A percentile compares a stretch with the other conserved stretches of the same genome.
These are phyloP conservation scores for Geotrichum reessii DNA, from an alignment of 1,139 yeast genomes.

Conservation along the genomic window DNA sequence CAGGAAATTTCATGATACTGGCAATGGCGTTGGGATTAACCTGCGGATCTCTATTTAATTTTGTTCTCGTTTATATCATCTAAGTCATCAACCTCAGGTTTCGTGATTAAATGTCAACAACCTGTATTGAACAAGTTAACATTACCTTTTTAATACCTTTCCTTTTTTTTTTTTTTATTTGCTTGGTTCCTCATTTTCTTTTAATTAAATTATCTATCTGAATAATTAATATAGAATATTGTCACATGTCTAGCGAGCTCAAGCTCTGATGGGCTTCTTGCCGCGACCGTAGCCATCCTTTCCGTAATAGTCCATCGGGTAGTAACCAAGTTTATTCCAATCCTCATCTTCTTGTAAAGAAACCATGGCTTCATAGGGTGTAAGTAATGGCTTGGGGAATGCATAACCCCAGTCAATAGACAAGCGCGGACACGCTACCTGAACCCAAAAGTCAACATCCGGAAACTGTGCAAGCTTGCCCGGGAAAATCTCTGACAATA, in stretches of 20 bases:
- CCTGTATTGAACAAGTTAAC: background rate
- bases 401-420: constrained; percentile 99
- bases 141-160: background rate
- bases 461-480: constrained; percentile 89
- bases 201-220: background rate
- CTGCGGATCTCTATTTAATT: constrained; percentile 69
- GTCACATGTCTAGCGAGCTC: background rate
- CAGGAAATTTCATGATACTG: constrained; percentile 86
- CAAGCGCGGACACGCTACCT: constrained; percentile 94
- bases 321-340: constrained; percentile 55
- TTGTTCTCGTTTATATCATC: constrained; percentile 45
- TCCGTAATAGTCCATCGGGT: constrained; percentile 95
- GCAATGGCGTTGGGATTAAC: constrained; percentile 71
- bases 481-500: constrained; percentile 90
- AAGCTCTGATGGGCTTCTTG: constrained; percentile 43
- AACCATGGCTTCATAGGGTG: constrained; percentile 97
- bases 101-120: too few relatives aligned
- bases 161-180: too few relatives aligned
- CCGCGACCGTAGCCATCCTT: constrained; percentile 94
- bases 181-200: too few relatives aligned
- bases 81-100: background rate
- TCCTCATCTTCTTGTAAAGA: constrained; percentile 65
- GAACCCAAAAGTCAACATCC: constrained; percentile 91
- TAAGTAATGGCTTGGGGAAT: constrained; percentile 79
- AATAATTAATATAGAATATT: background rate